These are phyloP conservation scores for Cylindricascospora bacillispora DNA, from an alignment of 1,139 yeast species.

Conservation along the genomic window DNA sequence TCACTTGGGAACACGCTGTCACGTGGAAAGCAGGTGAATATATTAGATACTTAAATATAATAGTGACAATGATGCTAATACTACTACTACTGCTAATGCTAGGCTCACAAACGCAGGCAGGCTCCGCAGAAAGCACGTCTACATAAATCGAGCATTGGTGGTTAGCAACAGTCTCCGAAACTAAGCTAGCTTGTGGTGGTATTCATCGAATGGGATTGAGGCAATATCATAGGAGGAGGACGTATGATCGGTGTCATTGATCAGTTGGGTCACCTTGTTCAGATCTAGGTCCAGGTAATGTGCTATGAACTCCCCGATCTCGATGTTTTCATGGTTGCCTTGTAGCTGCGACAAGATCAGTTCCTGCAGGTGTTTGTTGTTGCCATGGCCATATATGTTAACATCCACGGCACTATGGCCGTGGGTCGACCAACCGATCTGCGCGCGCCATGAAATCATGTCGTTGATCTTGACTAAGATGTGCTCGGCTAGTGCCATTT, in stretches of 20 bases:
- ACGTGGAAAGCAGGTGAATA: too few species aligned
- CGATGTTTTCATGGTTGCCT: conserved; percentile 78
- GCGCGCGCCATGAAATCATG: conserved; percentile 57
- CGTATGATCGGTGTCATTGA: conserved; percentile 35
- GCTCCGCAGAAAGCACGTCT: too few species aligned
- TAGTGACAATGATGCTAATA: too few species aligned
- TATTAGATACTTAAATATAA: too few species aligned
- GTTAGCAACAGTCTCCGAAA: too few species aligned
- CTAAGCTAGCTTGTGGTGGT: too few species aligned
- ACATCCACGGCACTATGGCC: conserved; percentile 90
- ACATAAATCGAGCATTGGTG: too few species aligned
- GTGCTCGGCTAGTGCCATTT: conserved; percentile 13
- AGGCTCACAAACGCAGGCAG: too few species aligned
- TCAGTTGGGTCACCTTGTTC: conserved; percentile 35
- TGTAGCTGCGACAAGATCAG: conserved; percentile 37
- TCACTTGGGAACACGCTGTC: too few species aligned
- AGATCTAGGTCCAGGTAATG: conserved; percentile 44
- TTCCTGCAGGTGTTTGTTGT: conserved; percentile 30
- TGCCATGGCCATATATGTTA: conserved; percentile 63
- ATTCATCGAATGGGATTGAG: too few species aligned
- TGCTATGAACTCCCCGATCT: conserved; percentile 62
- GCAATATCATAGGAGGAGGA: too few species aligned
- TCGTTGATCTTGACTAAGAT: conserved; percentile 37
- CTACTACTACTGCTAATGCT: too few species aligned
- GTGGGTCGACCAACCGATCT: conserved; percentile 79